Percentiles rank a stretch among this genome's conserved stretches.
phyloP scores from a whole-genome alignment of 2,329 filamentous ascomycete genomes.

The Endocalyx cinctus region DNA sequence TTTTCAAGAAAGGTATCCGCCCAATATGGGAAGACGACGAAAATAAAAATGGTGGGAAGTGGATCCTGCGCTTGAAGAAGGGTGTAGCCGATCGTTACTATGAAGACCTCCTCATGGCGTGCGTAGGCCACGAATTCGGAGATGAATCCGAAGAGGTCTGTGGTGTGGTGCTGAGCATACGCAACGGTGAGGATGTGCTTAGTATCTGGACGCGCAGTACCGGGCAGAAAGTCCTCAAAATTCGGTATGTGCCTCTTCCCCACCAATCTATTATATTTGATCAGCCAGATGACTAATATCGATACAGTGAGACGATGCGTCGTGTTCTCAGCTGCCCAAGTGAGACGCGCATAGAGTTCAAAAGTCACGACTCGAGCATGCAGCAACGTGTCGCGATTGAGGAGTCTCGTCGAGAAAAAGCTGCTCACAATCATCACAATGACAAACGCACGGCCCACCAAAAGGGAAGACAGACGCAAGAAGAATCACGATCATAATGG shows the following conservation, averaged over 20 bases:
- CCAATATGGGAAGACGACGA: slow-evolving; percentile 99
- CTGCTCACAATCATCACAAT: slow-evolving; percentile 37
- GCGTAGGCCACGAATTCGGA: slow-evolving; percentile 89
- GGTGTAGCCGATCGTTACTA: slow-evolving; percentile 94
- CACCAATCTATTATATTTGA: not conserved
- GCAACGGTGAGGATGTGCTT: slow-evolving; percentile 93
- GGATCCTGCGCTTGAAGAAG: slow-evolving; percentile 96
- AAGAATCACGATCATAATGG: slow-evolving; percentile 26
- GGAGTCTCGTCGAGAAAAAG: slow-evolving; percentile 85
- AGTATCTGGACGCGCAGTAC: slow-evolving; percentile 97
- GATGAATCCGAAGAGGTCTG: slow-evolving; percentile 94
- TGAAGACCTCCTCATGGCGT: slow-evolving; percentile 87
- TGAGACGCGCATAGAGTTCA: slow-evolving; percentile 91
- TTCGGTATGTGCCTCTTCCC: slow-evolving; percentile 64
- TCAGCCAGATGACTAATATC: slow-evolving; percentile 12
- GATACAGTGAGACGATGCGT: slow-evolving; percentile 84
- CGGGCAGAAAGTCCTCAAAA: slow-evolving; percentile 90
- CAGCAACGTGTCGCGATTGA: slow-evolving; percentile 86
- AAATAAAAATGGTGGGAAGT: slow-evolving; percentile 94
- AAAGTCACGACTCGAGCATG: slow-evolving; percentile 94
- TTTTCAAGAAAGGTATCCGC: slow-evolving; percentile 94
- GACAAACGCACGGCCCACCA: slow-evolving; percentile 29
- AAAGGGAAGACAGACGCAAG: slow-evolving; percentile 20
- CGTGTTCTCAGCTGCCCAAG: slow-evolving; percentile 78
- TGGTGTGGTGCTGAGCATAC: slow-evolving; percentile 87